A percentile compares a stretch with the other conserved stretches of the same genome.
Conservation (phyloP, 1,139 yeast species). For the Ashbya aceris region DNA sequence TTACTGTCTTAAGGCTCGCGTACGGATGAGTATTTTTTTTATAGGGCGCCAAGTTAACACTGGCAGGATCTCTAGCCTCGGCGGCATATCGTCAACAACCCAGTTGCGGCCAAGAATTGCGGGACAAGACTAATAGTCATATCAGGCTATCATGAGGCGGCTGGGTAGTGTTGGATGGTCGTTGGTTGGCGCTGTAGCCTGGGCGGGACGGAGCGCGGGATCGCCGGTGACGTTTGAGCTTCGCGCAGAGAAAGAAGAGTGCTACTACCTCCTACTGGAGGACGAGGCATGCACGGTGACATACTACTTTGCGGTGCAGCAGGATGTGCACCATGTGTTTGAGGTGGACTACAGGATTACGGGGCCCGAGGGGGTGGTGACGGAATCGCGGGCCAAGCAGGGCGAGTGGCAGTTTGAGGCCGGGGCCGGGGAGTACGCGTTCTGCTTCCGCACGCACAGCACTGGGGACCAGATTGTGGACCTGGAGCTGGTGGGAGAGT, state of each 20-base stretch:
- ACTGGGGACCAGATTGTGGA: slow-evolving; percentile 85
- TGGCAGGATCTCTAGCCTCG: not conserved
- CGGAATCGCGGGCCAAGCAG: slow-evolving; percentile 63
- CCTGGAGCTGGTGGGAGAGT: slow-evolving; percentile 53
- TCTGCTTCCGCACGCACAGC: slow-evolving; percentile 84
- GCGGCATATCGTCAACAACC: not conserved
- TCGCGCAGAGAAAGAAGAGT: slow-evolving; percentile 68
- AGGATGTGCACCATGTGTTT: slow-evolving; percentile 63
- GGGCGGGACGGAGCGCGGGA: not conserved
- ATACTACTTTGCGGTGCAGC: slow-evolving; percentile 85
- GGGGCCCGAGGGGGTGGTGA: slow-evolving; percentile 56
- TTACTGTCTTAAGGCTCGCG: no score
- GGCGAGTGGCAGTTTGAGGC: slow-evolving; percentile 79
- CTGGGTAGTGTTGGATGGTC: no score
- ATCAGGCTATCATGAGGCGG: no score
- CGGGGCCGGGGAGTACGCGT: slow-evolving; percentile 74
- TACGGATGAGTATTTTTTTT: no score
- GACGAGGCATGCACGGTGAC: slow-evolving; percentile 56
- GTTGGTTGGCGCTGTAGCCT: no score
- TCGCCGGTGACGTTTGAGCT: slow-evolving; percentile 67
- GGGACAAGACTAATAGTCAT: no score
- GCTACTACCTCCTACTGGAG: slow-evolving; percentile 70
- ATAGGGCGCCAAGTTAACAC: no score
- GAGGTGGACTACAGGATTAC: slow-evolving; percentile 72
- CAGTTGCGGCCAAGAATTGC: no score